phyloP scores from a whole-genome alignment of 208 protist species.

The Entamoeba invadens region DNA sequence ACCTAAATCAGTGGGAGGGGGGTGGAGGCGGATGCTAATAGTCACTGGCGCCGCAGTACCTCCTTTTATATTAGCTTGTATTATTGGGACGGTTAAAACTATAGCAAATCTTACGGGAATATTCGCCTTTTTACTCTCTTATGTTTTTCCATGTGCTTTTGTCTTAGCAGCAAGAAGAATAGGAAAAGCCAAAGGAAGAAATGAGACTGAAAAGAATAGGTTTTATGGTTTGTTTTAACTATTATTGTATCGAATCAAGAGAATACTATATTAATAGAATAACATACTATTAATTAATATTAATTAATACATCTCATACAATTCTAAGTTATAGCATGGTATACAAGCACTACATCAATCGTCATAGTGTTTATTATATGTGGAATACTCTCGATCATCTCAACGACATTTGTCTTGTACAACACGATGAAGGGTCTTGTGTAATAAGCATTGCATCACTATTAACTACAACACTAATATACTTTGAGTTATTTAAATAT shows the following conservation, averaged over 20 bases:
- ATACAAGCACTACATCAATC: background rate
- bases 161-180: background rate
- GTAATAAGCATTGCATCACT: background rate
- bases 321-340: too few species aligned
- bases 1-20: background rate
- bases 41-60: background rate
- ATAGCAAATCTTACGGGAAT: background rate
- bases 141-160: background rate
- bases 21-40: background rate
- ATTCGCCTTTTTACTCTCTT: background rate
- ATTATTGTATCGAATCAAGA: too few species aligned
- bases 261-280: too few species aligned
- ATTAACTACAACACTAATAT: background rate
- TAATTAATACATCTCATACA: too few species aligned
- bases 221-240: too few species aligned
- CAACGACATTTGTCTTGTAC: background rate
- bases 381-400: background rate
- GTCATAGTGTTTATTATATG: background rate
- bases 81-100: background rate
- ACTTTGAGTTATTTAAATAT: background rate
- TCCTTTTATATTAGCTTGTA: background rate
- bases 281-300: too few species aligned
- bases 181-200: background rate
- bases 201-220: background rate
- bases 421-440: background rate